A percentile compares a stretch with the other conserved stretches of the same genome.
Evolutionary conservation across 2,329 filamentous ascomycete genomes (phyloP).

Genomic region (Monilinia fructigena): DNA sequence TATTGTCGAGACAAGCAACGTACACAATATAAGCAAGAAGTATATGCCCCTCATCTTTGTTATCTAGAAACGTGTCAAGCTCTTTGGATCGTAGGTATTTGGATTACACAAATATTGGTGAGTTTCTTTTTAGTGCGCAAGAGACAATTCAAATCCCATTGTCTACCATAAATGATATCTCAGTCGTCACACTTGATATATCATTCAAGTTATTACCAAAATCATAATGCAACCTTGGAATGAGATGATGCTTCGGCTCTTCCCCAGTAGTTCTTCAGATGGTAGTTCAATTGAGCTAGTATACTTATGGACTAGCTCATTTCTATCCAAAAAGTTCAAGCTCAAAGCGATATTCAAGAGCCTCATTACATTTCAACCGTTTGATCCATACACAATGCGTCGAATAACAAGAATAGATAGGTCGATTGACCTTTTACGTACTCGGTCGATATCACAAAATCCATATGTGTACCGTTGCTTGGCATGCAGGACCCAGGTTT

Average conservation of each 20-base stretch:
- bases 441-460: constrained; percentile 21
- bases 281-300: constrained; percentile 24
- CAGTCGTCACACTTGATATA: background rate
- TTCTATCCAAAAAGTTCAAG: constrained; percentile 26
- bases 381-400: constrained; percentile 34
- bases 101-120: background rate
- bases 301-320: constrained; percentile 11
- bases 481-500: constrained; percentile 33
- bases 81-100: background rate
- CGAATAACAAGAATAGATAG: constrained; percentile 38
- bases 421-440: constrained; percentile 36
- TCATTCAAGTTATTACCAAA: background rate
- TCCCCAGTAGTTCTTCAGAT: background rate
- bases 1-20: constrained; percentile 33
- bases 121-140: background rate
- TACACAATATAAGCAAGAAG: constrained; percentile 18
- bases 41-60: constrained; percentile 16
- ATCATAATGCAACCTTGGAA: background rate
- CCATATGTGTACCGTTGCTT: constrained; percentile 32
- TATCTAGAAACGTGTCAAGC: constrained; percentile 7
- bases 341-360: constrained; percentile 22
- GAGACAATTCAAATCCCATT: background rate
- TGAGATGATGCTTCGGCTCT: constrained; percentile 9
- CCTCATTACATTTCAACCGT: constrained; percentile 10
- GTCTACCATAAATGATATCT: background rate